Evolutionary conservation across 2,329 filamentous ascomycete species (phyloP).

Genomic region (Penicillium palitans): DNA sequence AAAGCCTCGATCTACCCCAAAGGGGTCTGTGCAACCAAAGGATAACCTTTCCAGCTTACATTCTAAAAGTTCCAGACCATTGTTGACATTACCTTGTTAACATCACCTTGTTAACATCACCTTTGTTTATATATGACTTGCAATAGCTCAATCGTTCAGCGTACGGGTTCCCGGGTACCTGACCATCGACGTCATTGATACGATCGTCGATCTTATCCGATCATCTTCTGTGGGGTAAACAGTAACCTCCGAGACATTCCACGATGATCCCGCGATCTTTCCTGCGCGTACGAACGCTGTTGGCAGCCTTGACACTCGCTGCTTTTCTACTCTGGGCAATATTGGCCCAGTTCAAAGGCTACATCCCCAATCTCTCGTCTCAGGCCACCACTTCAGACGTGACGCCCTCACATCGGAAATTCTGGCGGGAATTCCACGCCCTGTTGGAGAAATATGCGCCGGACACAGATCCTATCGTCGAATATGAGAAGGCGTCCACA

Average conservation of each 20-base stretch:
- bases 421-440: conserved; percentile 38
- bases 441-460: conserved; percentile 36
- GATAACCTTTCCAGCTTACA: background rate
- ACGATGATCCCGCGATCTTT: conserved; percentile 8
- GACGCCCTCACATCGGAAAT: conserved; percentile 19
- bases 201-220: background rate
- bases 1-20: background rate
- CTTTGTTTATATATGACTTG: background rate
- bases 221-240: conserved; percentile 1
- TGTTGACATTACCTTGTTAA: too few relatives aligned
- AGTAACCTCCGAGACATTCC: background rate
- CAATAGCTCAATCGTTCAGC: background rate
- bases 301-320: conserved; percentile 7
- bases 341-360: background rate
- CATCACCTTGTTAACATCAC: too few relatives aligned
- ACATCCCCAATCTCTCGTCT: background rate
- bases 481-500: conserved; percentile 28
- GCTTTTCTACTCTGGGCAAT: conserved; percentile 10
- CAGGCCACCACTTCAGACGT: conserved; percentile 2
- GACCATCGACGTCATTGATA: background rate
- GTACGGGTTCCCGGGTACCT: background rate
- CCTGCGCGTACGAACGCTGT: conserved; percentile 17
- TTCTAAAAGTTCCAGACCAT: background rate
- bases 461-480: conserved; percentile 30
- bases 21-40: background rate